Percentiles rank a stretch among this genome's conserved stretches.
These are phyloP conservation scores for Elaphomyces granulatus DNA, from an alignment of 495 filamentous ascomycete species.

Conservation along the genomic window DNA sequence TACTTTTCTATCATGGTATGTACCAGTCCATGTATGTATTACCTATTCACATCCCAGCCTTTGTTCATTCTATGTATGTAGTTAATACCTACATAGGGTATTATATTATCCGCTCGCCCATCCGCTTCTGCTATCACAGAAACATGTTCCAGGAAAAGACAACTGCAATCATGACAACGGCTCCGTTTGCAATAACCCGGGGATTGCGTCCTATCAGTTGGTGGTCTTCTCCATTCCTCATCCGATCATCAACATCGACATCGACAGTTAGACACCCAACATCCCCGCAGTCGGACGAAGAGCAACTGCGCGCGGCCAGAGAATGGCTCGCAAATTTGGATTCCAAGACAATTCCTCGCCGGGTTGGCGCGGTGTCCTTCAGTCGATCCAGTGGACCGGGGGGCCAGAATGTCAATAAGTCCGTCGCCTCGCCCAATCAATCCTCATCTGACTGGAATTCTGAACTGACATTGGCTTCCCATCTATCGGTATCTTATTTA, in stretches of 20 bases:
- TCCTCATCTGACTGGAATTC: slow-evolving; percentile 5
- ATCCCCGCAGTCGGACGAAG: slow-evolving; percentile 19
- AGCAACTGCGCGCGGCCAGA: slow-evolving; percentile 54
- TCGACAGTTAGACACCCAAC: background rate
- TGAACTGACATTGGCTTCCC: background rate
- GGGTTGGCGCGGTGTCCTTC: slow-evolving; percentile 51
- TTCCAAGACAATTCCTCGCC: slow-evolving; percentile 46
- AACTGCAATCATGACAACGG: too few species aligned
- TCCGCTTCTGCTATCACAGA: too few species aligned
- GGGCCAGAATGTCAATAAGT: slow-evolving; percentile 98
- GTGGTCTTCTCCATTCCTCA: too few species aligned
- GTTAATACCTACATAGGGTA: too few species aligned
- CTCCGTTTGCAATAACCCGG: too few species aligned
- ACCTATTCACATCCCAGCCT: too few species aligned
- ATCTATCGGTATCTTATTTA: background rate
- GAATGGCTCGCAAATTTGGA: slow-evolving; percentile 60
- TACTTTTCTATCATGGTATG: too few species aligned
- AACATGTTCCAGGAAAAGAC: too few species aligned
- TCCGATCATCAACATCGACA: background rate
- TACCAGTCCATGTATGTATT: too few species aligned
- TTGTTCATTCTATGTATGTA: too few species aligned
- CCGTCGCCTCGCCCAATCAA: slow-evolving; percentile 16
- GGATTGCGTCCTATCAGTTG: too few species aligned
- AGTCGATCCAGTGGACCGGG: slow-evolving; percentile 85
- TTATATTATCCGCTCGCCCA: too few species aligned